phyloP scores from a whole-genome alignment of 768 basidiomycete genomes.

The Epithele typhae region DNA sequence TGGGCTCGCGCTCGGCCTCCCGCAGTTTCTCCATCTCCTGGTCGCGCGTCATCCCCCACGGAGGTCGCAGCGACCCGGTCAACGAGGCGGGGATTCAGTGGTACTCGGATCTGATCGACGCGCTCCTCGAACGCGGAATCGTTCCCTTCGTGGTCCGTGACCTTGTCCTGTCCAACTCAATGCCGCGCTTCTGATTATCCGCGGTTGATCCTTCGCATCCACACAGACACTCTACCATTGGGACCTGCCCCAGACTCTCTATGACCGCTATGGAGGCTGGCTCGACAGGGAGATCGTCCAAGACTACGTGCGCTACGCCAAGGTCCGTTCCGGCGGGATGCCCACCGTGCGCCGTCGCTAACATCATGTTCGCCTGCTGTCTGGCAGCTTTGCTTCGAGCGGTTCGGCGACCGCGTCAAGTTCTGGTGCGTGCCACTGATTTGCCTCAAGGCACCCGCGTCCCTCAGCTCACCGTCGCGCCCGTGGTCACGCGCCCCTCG shows the following conservation, averaged over 20 bases:
- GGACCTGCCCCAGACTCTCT: conserved; percentile 74
- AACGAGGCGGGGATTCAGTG: conserved; percentile 66
- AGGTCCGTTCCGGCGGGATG: conserved; percentile 8
- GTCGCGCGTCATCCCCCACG: conserved; percentile 71
- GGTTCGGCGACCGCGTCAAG: conserved; percentile 74
- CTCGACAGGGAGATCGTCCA: conserved; percentile 66
- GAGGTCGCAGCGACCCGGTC: conserved; percentile 68
- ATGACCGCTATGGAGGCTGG: conserved; percentile 75
- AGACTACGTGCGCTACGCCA: conserved; percentile 60
- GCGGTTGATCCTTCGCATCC: conserved; percentile 4
- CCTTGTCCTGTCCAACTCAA: not conserved
- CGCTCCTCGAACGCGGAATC: conserved; percentile 56
- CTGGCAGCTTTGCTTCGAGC: conserved; percentile 61
- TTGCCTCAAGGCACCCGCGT: not conserved
- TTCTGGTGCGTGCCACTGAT: conserved; percentile 47
- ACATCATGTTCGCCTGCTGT: not conserved
- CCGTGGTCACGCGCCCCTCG: conserved; percentile 10
- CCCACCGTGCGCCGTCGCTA: not conserved
- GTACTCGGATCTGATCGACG: conserved; percentile 70
- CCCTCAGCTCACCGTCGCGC: not conserved
- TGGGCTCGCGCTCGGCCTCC: not conserved
- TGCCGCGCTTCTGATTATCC: conserved; percentile 1
- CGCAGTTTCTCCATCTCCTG: conserved; percentile 62
- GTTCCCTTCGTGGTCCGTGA: conserved; percentile 60
- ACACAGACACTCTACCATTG: conserved; percentile 78